Conservation (phyloP, 345 rosid genomes). For the Camelina neglecta region DNA sequence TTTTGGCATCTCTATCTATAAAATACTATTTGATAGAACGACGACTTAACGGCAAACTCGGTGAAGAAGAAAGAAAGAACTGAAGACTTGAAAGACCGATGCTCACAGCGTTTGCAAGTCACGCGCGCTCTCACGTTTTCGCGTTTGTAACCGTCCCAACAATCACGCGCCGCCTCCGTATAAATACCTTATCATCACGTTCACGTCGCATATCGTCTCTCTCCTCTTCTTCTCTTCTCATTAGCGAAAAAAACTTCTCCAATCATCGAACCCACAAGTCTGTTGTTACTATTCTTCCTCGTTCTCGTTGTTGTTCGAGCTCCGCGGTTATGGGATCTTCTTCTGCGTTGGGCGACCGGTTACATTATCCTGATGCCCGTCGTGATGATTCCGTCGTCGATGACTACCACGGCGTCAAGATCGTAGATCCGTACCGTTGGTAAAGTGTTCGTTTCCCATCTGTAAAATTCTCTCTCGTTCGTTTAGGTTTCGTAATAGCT, state of each 20-base stretch:
- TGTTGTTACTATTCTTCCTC: neutral
- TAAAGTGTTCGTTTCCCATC: constrained; percentile 38
- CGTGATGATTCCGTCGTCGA: constrained; percentile 84
- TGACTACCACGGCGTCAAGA: constrained; percentile 77
- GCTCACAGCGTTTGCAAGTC: constrained; percentile 26
- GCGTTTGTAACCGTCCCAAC: constrained; percentile 38
- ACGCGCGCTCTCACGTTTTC: constrained; percentile 39
- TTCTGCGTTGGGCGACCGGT: constrained; percentile 41
- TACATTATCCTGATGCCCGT: constrained; percentile 64
- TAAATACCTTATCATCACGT: constrained; percentile 13
- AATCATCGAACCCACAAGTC: constrained; percentile 4
- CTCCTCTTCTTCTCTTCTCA: neutral
- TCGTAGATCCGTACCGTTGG: constrained; percentile 91
- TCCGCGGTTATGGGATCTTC: constrained; percentile 64
- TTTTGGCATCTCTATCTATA: no score
- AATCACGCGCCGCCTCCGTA: constrained; percentile 34
- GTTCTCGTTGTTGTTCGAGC: neutral
- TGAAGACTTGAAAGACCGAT: neutral
- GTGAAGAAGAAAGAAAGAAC: constrained; percentile 3
- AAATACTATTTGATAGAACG: constrained; percentile 20
- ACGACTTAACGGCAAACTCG: neutral
- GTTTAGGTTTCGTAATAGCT: neutral
- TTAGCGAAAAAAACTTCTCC: constrained; percentile 5
- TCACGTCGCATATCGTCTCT: neutral
- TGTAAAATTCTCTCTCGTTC: neutral